Evolutionary conservation across 495 filamentous ascomycete species (phyloP).

Genomic region (Lineolata rhizophorae): DNA sequence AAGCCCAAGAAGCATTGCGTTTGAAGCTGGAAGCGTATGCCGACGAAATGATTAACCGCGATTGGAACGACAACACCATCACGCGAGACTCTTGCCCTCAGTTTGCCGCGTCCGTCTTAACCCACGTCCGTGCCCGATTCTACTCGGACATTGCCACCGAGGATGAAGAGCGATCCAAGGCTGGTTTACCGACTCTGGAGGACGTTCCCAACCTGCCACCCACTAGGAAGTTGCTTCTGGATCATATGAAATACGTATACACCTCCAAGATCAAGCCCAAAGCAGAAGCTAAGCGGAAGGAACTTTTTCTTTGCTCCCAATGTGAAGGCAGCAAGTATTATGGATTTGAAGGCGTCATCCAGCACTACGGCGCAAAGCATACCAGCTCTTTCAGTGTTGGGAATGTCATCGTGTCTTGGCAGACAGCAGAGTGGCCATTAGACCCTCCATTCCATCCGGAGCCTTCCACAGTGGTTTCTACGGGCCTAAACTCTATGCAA

Average conservation of each 20-base stretch:
- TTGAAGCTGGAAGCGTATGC: constrained; percentile 34
- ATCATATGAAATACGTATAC: constrained; percentile 73
- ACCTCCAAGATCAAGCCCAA: constrained; percentile 1
- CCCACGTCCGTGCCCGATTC: constrained; percentile 37
- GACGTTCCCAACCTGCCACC: constrained; percentile 31
- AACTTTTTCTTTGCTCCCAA: constrained; percentile 48
- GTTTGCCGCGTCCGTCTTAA: constrained; percentile 45
- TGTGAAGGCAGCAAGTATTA: constrained; percentile 40
- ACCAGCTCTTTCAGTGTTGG: constrained; percentile 42
- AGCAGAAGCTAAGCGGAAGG: no score
- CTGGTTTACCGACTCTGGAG: background rate
- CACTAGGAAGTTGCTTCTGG: constrained; percentile 39
- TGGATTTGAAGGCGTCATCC: constrained; percentile 53
- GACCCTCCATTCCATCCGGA: constrained; percentile 35
- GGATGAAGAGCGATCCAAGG: constrained; percentile 17
- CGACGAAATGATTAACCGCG: constrained; percentile 37
- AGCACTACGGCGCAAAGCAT: constrained; percentile 67
- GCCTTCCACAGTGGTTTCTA: constrained; percentile 18
- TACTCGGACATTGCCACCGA: constrained; percentile 33
- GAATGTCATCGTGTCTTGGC: constrained; percentile 51
- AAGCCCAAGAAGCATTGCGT: constrained; percentile 38
- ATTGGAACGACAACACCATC: constrained; percentile 35
- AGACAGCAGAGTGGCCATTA: constrained; percentile 50
- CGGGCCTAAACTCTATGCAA: constrained; percentile 8
- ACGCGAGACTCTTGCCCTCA: constrained; percentile 32